A percentile compares a stretch with the other conserved stretches of the same genome.
Evolutionary conservation across 805 yeast genomes (phyloP).

Genomic region (Yarrowia sp.): DNA sequence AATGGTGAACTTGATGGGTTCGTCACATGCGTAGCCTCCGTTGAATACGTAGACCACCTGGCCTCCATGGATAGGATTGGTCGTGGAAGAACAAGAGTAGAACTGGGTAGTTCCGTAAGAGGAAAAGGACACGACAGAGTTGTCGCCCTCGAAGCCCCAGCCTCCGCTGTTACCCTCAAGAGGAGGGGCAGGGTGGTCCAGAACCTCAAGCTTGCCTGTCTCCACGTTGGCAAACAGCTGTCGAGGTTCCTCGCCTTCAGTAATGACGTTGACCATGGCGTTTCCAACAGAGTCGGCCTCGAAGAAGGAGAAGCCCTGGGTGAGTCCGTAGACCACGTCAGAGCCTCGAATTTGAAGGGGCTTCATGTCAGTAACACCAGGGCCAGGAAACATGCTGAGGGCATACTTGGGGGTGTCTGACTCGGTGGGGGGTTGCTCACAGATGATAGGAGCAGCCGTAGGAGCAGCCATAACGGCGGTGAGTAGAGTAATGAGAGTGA

Average conservation of each 20-base stretch:
- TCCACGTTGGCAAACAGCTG: slow-evolving; percentile 10
- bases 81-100: slow-evolving; percentile 3
- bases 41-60: slow-evolving; percentile 9
- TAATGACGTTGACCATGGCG: slow-evolving; percentile 1
- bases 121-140: slow-evolving; percentile 2
- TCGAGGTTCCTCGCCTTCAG: slow-evolving; percentile 4
- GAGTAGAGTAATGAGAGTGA: neutral
- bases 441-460: slow-evolving; percentile 17
- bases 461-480: slow-evolving; percentile 15
- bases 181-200: slow-evolving; percentile 2
- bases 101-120: neutral
- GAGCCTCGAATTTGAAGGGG: slow-evolving; percentile 8
- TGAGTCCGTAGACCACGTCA: slow-evolving; percentile 6
- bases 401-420: slow-evolving; percentile 10
- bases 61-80: slow-evolving; percentile 4
- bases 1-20: slow-evolving; percentile 22
- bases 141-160: neutral
- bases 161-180: slow-evolving; percentile 9
- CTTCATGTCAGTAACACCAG: slow-evolving; percentile 4
- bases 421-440: neutral
- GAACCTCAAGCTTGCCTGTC: slow-evolving; percentile 8
- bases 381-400: slow-evolving; percentile 14
- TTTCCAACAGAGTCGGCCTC: slow-evolving; percentile 4
- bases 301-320: slow-evolving; percentile 14
- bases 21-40: slow-evolving; percentile 8